Evolutionary conservation across 306 rosid species (phyloP), one percentile per base, ranked within the genome.

Genomic region (Dryas drummondii): DNA sequence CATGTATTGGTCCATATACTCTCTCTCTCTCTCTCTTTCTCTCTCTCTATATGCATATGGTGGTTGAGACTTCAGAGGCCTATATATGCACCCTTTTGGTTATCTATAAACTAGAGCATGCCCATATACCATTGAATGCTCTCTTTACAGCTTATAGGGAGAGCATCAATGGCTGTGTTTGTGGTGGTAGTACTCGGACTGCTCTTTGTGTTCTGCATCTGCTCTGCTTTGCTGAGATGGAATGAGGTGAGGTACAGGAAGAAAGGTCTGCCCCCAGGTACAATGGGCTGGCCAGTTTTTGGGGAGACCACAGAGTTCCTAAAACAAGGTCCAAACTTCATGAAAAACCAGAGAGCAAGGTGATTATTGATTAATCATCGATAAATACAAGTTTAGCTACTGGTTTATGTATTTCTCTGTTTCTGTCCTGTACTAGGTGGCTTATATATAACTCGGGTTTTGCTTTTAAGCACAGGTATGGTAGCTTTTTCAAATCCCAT

Each of bases 211-310:
- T 88, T 96, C 96, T 90, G 91, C 82, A 73, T 90, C 77, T 92
- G 96, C 89, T 89, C 99, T 85, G 97, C 91, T 77, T 81, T 92
- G 73, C 76, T 96, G 59, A 83, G 91, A 64, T 96, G 98, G 99
- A 96, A 96, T 78, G 94, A 89, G 49, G 78, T 92, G 52, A 84
- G 86, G 66, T 92, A 87, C 81, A 86, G 88, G 71, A 89, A 89
- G 84, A 96, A 96, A 78, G 97, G 90, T 41, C 82, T 96, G 51
- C 99, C 99, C 42, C 99, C 90, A 5, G 99, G 99, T 49, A 96
- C 99, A 83, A 96, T 96, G 99, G 99, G 99, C 4, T 96, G 99
- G 99, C 99, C 99, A 60, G 57, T 96, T 40, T 90, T 96, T 74
- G 99, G 99, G 0, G 99, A 96, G 41, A 96, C 99, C 6, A 90